Evolutionary conservation across 2,329 filamentous ascomycete genomes (phyloP), one percentile per base, ranked within the genome.

Genomic region (Aureobasidium zeae): DNA sequence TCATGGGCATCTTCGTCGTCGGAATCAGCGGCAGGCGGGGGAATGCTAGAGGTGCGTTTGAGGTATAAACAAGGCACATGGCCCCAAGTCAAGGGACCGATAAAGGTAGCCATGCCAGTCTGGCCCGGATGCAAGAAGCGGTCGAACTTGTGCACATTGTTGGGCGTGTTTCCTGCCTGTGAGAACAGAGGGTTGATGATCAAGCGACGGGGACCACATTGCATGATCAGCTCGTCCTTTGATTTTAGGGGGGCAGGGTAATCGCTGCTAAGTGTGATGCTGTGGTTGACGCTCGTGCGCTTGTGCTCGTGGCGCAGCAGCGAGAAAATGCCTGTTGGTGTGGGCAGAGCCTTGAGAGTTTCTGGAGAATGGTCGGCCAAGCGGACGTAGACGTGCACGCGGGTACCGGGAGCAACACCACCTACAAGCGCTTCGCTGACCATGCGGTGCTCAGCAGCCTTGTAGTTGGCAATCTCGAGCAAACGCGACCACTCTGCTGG

Each of bases 91-190:
- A 96, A 68, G 1, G 91, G 91, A 0, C 83, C 91, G 54, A 88
- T 82, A 63, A 95, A 94, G 9, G 82, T 84, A 6, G 88, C 91
- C 17, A 96, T 81, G 3, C 85, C 85, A 7, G 85, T 89, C 53
- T 86, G 82, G 3, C 91, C 91, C 0, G 91, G 88, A 62, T 96
- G 87, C 5, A 96, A 68, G 67, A 78, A 98, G 21, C 89, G 82
- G 63, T 86, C 84, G 65, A 87, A 96, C 63, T 98, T 98, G 74
- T 96, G 88, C 11, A 98, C 88, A 58, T 98, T 83, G 67, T 96
- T 96, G 35, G 86, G 85, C 0, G 89, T 95, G 58, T 82, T 86
- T 45, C 88, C 89, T n/a, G 77, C 72, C 58, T 85, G 78, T 0
- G 88, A 95, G 70, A 89, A 95, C 33, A 96, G 71, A 9, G 91